Evolutionary conservation across 2,329 filamentous ascomycete species (phyloP).

Genomic region (Dactylella cylindrospora): DNA sequence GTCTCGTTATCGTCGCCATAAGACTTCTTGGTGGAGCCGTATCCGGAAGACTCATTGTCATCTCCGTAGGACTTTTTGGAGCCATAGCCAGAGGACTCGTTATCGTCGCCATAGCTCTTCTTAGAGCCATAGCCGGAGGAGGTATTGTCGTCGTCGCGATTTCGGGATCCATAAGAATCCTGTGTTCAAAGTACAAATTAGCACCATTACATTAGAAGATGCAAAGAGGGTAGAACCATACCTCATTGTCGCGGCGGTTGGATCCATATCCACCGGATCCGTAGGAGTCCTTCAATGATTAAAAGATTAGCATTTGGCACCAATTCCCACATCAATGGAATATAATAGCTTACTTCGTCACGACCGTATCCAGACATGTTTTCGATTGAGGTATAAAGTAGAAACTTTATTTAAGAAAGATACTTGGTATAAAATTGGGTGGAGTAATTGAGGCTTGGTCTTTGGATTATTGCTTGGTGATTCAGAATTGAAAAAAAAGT

Average conservation of each 20-base stretch:
- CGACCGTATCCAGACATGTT: slow-evolving; percentile 43
- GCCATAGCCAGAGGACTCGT: slow-evolving; percentile 51
- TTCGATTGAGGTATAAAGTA: background rate
- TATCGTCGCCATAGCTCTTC: slow-evolving; percentile 43
- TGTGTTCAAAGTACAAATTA: background rate
- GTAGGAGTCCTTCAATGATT: slow-evolving; percentile 18
- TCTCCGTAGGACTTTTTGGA: slow-evolving; percentile 50
- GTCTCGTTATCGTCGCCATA: slow-evolving; percentile 31
- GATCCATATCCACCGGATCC: too few relatives aligned
- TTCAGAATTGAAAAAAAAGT: slow-evolving; percentile 9
- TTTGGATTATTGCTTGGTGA: slow-evolving; percentile 15
- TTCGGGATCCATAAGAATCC: background rate
- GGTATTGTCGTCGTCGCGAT: slow-evolving; percentile 10
- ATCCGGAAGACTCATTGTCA: background rate
- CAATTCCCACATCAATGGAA: background rate
- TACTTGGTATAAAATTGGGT: slow-evolving; percentile 2
- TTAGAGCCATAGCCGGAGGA: slow-evolving; percentile 52
- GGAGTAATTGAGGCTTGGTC: slow-evolving; percentile 8
- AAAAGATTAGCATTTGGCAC: background rate
- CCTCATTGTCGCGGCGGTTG: slow-evolving; percentile 2
- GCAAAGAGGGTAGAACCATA: too few relatives aligned
- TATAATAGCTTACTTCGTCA: slow-evolving; percentile 11
- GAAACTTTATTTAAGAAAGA: background rate
- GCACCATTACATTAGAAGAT: too few relatives aligned
- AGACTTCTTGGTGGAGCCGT: slow-evolving; percentile 1